Conservation (phyloP, 148 eudicot genomes). For the Chenopodium suecicum region DNA sequence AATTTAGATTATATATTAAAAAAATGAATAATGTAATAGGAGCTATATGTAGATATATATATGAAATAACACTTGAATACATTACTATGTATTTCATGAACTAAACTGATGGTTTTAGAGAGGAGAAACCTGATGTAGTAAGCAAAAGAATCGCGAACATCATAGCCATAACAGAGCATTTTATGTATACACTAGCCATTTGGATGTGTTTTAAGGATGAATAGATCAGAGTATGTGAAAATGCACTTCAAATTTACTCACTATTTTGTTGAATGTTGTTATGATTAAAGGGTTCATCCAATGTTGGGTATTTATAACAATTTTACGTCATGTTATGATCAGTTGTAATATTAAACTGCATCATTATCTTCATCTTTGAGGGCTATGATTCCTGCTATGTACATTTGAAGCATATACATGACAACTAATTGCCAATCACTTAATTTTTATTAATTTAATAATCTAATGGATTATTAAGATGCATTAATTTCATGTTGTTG, state of each 20-base stretch:
- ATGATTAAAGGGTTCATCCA: background rate
- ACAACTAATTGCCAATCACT: background rate
- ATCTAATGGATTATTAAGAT: background rate
- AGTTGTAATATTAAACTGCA: background rate
- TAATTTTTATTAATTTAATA: background rate
- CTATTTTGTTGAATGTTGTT: background rate
- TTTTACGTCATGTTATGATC: background rate
- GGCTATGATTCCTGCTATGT: background rate
- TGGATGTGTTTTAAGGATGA: background rate
- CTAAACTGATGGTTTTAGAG: too few relatives aligned
- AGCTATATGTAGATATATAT: too few relatives aligned
- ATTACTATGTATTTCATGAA: too few relatives aligned
- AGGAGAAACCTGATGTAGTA: constrained; percentile 4
- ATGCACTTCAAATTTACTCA: background rate
- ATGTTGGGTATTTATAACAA: background rate
- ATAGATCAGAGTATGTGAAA: background rate
- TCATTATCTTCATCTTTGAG: background rate
- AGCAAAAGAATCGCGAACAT: background rate
- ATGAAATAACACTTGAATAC: too few relatives aligned
- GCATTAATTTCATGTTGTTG: background rate
- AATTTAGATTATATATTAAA: too few relatives aligned
- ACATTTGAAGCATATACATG: background rate
- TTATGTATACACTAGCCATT: background rate
- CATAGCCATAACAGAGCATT: background rate
- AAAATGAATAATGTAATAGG: too few relatives aligned